Percentiles rank a stretch among this genome's conserved stretches.
Conservation (phyloP, 139 green algal genomes). For the Tetradesmus lagerheimii region DNA sequence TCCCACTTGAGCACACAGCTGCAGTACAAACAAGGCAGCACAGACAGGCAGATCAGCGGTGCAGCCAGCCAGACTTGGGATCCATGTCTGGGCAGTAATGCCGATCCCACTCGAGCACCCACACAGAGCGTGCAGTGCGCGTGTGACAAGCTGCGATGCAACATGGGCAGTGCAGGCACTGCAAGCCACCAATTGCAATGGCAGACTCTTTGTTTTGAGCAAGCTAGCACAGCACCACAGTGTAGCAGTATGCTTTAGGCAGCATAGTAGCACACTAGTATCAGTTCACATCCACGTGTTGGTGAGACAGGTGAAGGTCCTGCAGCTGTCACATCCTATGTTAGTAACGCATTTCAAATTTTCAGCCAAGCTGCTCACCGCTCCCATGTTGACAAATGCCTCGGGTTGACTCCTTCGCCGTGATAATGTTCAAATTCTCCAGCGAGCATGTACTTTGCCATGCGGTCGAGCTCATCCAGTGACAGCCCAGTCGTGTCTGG, state of each 20-base stretch:
- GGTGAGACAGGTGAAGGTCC: background rate
- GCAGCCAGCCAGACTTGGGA: background rate
- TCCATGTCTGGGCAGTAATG: background rate
- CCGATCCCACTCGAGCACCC: background rate
- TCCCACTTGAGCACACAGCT: slow-evolving; percentile 44
- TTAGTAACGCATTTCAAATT: too few relatives aligned
- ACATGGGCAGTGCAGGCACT: too few relatives aligned
- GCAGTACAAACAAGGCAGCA: background rate
- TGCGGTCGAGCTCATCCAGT: slow-evolving; percentile 73
- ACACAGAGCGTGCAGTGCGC: too few relatives aligned
- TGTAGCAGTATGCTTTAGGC: background rate
- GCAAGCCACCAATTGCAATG: too few relatives aligned
- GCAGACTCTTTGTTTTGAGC: too few relatives aligned
- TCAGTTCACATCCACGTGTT: too few relatives aligned
- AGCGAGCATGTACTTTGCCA: slow-evolving; percentile 52
- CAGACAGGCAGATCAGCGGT: background rate
- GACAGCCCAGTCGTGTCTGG: slow-evolving; percentile 75
- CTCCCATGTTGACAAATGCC: slow-evolving; percentile 74
- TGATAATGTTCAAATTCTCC: slow-evolving; percentile 62
- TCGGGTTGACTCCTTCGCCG: slow-evolving; percentile 71
- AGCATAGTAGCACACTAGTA: too few relatives aligned
- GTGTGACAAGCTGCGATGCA: background rate
- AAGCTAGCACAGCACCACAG: background rate
- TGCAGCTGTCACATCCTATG: background rate
- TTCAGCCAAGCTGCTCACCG: too few relatives aligned